Evolutionary conservation across 2,329 filamentous ascomycete species (phyloP).

Genomic region (Hypoxylon sp.): DNA sequence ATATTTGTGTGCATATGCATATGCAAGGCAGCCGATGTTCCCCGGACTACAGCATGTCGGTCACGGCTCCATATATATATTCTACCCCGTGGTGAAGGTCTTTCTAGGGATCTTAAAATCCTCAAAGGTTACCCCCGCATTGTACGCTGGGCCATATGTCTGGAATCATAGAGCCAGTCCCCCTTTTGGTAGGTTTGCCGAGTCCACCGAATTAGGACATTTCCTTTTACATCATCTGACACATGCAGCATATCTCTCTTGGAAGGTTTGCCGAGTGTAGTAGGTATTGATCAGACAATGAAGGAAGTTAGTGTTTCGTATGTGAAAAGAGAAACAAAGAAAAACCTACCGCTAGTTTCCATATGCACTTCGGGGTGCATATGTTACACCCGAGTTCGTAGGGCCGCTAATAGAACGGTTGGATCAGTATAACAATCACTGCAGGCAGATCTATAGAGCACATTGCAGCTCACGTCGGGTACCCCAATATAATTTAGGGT

Average conservation of each 20-base stretch:
- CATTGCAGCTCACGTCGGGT: neutral
- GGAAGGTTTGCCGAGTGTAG: slow-evolving; percentile 1
- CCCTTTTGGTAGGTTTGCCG: slow-evolving; percentile 2
- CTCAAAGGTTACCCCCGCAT: neutral
- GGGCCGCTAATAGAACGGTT: neutral
- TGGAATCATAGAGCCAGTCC: neutral
- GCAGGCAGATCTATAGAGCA: neutral
- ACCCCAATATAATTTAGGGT: neutral
- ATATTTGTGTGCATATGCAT: neutral
- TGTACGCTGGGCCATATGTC: neutral
- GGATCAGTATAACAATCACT: neutral
- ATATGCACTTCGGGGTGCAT: no score
- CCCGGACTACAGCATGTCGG: neutral
- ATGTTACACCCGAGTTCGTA: neutral
- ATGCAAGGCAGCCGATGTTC: slow-evolving; percentile 1
- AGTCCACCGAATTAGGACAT: neutral
- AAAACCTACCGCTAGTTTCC: no score
- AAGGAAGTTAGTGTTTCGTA: neutral
- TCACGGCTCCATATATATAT: slow-evolving; percentile 3
- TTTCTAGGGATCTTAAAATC: neutral
- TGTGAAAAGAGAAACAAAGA: neutral
- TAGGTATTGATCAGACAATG: neutral
- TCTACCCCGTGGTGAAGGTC: neutral
- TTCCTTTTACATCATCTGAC: neutral
- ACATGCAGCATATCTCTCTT: neutral